Evolutionary conservation across 441 rosid species (phyloP), one percentile per base, ranked within the genome.

Genomic region (Metrosideros polymorpha): DNA sequence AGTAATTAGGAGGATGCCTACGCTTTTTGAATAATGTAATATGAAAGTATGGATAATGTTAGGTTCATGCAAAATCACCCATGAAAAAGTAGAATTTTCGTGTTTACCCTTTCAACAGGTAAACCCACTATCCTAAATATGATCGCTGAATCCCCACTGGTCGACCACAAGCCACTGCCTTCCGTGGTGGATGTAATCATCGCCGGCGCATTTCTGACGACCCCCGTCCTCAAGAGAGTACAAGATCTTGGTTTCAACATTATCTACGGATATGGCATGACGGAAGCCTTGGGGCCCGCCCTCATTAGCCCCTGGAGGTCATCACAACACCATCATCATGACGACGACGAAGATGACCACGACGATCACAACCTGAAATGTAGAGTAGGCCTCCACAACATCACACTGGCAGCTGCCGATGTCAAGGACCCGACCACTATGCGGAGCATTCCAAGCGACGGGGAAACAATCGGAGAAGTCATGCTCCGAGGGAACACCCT

Each of bases 211-310:
- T 85, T 92, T 56, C 92, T 94, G 10, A 45, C 82, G 5, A 9
- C 88, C 8, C 27, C 59, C 25, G 83, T 90, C 15, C 14, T 92
- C 9, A 49, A 32, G n/a, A 91, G 90, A 63, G 94, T 92, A 47
- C 87, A 89, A 84, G 89, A 88, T 18, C 88, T 93, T 61, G 95
- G 97, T 18, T 94, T 93, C 82, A 85, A 43, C 45, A 92, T 93
- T 24, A 82, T 85, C 18, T 83, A 91, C 51, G 95, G 92, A 4
- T 93, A 93, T 84, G 97, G 97, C 10, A 92, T 94, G 94, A 94
- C 97, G 0, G 97, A 94, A 82, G 91, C 86, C 4, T 90, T 92
- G 0, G 95, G 97, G 14, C 94, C 95, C 1, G 90, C 90, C 7
- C 90, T 89, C 45, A 89, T 91, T 39, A 84, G 86, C 61, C 92